Conservation (phyloP, 2,329 filamentous ascomycete genomes). For the Myotisia sp. region DNA sequence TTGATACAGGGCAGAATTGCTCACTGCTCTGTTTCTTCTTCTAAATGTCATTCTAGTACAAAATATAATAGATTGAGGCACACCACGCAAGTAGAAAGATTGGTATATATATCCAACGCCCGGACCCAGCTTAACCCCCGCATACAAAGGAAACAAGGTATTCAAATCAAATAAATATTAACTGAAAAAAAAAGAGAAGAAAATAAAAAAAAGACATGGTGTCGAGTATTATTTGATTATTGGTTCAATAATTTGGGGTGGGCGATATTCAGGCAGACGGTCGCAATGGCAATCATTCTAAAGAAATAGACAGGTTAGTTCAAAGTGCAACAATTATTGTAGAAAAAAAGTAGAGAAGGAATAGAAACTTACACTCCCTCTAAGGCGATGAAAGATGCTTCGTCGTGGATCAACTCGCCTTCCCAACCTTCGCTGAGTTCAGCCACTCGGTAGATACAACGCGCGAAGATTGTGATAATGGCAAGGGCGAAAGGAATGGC, state of each 20-base stretch:
- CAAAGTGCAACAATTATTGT: background rate
- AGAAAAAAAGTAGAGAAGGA: background rate
- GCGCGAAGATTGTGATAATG: conserved; percentile 33
- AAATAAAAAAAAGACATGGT: background rate
- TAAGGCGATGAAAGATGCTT: conserved; percentile 38
- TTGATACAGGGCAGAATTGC: too few species aligned
- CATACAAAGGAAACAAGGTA: background rate
- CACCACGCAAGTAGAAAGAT: too few species aligned
- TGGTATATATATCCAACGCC: too few species aligned
- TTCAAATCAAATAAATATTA: too few species aligned
- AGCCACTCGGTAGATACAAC: conserved; percentile 38
- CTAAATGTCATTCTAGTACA: too few species aligned
- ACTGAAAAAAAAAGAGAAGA: background rate
- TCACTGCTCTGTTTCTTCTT: too few species aligned
- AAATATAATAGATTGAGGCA: too few species aligned
- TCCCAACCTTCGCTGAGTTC: conserved; percentile 37
- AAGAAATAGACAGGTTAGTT: conserved; percentile 1
- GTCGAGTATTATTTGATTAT: conserved; percentile 1
- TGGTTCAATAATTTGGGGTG: conserved; percentile 8
- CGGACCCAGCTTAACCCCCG: too few species aligned
- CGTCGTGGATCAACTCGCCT: conserved; percentile 35
- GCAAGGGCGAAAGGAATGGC: conserved; percentile 27
- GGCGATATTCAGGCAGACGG: conserved; percentile 8
- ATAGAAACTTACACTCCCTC: conserved; percentile 29
- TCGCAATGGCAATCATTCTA: conserved; percentile 10